Percentiles rank a stretch among this genome's conserved stretches.
phyloP scores from a whole-genome alignment of 495 filamentous ascomycete genomes.

The Apiosordaria backusii region DNA sequence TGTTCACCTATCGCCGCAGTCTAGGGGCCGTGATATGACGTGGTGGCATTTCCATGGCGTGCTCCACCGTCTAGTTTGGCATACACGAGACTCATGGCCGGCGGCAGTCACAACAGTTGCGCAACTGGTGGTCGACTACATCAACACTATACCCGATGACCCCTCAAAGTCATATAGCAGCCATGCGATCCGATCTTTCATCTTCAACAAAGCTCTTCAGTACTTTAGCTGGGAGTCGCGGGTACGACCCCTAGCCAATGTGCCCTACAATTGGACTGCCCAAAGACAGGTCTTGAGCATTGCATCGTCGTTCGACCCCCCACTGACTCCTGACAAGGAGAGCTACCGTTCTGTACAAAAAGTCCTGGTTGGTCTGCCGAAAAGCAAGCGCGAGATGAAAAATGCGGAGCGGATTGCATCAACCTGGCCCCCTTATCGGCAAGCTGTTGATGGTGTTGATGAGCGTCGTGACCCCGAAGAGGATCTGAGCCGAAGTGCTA shows the following conservation, averaged over 20 bases:
- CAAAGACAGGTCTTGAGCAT: slow-evolving; percentile 40
- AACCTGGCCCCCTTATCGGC: slow-evolving; percentile 47
- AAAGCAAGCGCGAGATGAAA: slow-evolving; percentile 34
- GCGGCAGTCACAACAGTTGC: slow-evolving; percentile 33
- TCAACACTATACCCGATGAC: slow-evolving; percentile 27
- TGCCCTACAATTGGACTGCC: slow-evolving; percentile 45
- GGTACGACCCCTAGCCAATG: slow-evolving; percentile 28
- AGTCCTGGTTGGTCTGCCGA: slow-evolving; percentile 40
- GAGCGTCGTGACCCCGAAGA: slow-evolving; percentile 40
- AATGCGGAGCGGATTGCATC: slow-evolving; percentile 36
- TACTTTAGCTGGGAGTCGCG: slow-evolving; percentile 31
- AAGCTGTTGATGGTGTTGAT: slow-evolving; percentile 43
- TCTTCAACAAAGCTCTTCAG: slow-evolving; percentile 38
- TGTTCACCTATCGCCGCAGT: neutral
- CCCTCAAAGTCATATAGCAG: slow-evolving; percentile 7
- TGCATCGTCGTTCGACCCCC: slow-evolving; percentile 34
- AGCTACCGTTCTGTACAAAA: slow-evolving; percentile 39
- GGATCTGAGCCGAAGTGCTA: slow-evolving; percentile 38
- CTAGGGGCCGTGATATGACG: slow-evolving; percentile 22
- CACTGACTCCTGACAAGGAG: slow-evolving; percentile 33
- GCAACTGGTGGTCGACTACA: slow-evolving; percentile 33
- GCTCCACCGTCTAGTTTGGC: slow-evolving; percentile 32
- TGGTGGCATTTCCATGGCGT: slow-evolving; percentile 33
- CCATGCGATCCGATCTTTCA: slow-evolving; percentile 23
- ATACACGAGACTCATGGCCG: slow-evolving; percentile 35